Evolutionary conservation across 2,329 filamentous ascomycete species (phyloP).

Genomic region (Leptographium procerum): DNA sequence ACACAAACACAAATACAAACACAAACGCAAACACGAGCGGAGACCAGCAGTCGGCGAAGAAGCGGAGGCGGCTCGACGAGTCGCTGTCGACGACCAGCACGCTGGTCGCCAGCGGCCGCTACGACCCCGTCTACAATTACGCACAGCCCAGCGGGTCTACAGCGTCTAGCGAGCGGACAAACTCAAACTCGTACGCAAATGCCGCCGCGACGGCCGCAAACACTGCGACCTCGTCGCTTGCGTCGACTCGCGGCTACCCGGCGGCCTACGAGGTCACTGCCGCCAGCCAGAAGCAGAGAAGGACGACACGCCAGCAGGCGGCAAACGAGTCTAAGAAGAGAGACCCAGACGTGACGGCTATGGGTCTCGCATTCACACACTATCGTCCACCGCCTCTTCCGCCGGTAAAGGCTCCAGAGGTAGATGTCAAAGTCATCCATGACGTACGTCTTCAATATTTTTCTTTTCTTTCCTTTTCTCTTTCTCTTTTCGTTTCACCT

Average conservation of each 20-base stretch:
- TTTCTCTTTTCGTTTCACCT: not conserved
- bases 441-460: constrained; percentile 41
- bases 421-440: constrained; percentile 48
- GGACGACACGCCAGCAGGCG: constrained; percentile 60
- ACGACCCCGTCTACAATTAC: constrained; percentile 58
- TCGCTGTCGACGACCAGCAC: constrained; percentile 15
- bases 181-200: constrained; percentile 45
- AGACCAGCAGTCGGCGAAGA: constrained; percentile 51
- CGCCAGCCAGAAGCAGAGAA: constrained; percentile 80
- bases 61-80: constrained; percentile 55
- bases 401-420: constrained; percentile 79
- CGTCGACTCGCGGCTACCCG: constrained; percentile 52
- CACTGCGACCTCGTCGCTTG: constrained; percentile 79
- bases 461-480: not conserved
- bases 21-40: constrained; percentile 20
- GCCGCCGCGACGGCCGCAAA: constrained; percentile 53
- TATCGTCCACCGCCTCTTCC: constrained; percentile 84
- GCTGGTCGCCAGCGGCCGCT: constrained; percentile 32
- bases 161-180: constrained; percentile 73
- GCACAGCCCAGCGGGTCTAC: constrained; percentile 54
- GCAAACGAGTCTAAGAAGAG: constrained; percentile 73
- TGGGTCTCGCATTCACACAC: constrained; percentile 59
- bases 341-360: constrained; percentile 60
- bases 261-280: constrained; percentile 52
- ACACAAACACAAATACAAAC: no score